These are phyloP conservation scores for Pyrenula aspistea DNA, from an alignment of 495 filamentous ascomycete genomes.

Conservation along the genomic window DNA sequence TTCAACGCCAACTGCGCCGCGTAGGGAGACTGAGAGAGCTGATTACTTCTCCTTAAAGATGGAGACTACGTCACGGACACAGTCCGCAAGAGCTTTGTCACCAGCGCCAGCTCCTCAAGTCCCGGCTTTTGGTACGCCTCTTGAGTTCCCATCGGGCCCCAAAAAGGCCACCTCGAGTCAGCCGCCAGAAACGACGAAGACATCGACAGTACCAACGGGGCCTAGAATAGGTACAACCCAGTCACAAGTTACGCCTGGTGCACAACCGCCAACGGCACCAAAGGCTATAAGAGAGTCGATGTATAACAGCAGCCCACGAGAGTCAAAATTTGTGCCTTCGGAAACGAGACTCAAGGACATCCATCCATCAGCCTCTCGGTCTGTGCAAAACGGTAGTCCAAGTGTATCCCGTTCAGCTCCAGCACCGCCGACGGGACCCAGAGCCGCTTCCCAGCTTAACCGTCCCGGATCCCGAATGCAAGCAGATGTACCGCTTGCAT, in stretches of 20 bases:
- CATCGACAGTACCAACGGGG: background rate
- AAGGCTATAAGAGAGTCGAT: constrained; percentile 12
- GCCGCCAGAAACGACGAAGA: background rate
- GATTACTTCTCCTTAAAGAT: constrained; percentile 24
- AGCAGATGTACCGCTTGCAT: background rate
- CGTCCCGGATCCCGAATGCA: background rate
- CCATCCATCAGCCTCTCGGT: background rate
- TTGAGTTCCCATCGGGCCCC: constrained; percentile 6
- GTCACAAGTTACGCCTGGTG: constrained; percentile 2
- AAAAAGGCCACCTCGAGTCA: background rate
- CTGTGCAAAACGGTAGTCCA: background rate
- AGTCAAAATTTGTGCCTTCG: background rate
- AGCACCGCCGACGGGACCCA: background rate
- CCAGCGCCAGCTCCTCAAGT: constrained; percentile 72
- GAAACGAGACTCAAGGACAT: background rate
- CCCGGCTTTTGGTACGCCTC: constrained; percentile 62
- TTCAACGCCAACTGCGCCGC: constrained; percentile 7
- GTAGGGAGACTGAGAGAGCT: constrained; percentile 23
- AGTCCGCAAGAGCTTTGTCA: constrained; percentile 37
- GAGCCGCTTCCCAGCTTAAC: background rate
- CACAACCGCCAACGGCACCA: constrained; percentile 26
- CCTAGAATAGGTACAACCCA: background rate
- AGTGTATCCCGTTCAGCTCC: background rate
- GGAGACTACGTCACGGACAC: constrained; percentile 28
- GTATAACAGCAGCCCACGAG: background rate